Evolutionary conservation across 1,284 basidiomycete genomes (phyloP), one percentile per base, ranked within the genome.

Genomic region (Sporisorium graminicola): DNA sequence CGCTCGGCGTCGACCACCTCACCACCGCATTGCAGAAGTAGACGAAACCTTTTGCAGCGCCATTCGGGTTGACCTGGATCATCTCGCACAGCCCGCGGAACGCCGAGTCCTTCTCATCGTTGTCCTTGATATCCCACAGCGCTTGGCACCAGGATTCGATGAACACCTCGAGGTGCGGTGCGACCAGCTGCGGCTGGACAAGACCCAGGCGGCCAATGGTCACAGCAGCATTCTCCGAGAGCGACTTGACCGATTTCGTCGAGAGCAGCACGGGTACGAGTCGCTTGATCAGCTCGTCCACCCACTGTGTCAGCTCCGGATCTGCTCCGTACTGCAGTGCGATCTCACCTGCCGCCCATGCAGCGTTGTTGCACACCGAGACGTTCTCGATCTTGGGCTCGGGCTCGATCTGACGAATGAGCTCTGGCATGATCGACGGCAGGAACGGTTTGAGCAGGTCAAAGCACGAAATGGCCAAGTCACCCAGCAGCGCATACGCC

Each of bases 101-200:
- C 6, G 97, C 97, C n/a, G 94, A 97, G 85, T 98, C 97, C 88
- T 99, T 99, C 88, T 99, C 97, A 80, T 99, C 96, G 84, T 99
- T 99, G 86, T 99, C 97, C 80, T 97, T 93, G 86, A 99, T 99
- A 86, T 99, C 97, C 87, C 95, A 95, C 64, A 99, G 87, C 9
- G 96, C 95, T 80, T 94, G 93, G 86, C 96, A 98, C 97, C 97
- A 99, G 12, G 92, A 91, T 86, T 94, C 93, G 10, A 95, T 94
- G 86, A 97, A 99, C 76, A 93, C 91, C 7, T 91, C 90, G 47
- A 98, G 88, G 82, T 95, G 92, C 31, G 95, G 95, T 16, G 96
- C 94, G 43, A 99, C 94, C 26, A 94, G 86, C 24, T 88, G 86
- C 0, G 97, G 95, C 83, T 94, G 94, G 87, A 96, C 95, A 56